Conservation (phyloP, 305 asterid genomes). For the Rubia balearica region DNA sequence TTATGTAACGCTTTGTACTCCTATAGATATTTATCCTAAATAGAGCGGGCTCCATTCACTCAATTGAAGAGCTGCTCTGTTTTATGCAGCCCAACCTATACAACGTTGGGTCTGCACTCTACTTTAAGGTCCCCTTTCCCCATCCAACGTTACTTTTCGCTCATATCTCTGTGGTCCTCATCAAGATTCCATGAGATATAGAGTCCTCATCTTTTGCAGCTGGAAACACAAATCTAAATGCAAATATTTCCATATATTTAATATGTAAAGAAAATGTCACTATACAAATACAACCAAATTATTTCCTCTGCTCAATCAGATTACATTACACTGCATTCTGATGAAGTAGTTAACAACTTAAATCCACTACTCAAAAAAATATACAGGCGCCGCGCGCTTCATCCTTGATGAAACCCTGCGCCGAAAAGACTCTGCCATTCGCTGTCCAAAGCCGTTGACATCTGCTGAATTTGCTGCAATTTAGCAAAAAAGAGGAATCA, state of each 20-base stretch:
- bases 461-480: slow-evolving; percentile 31
- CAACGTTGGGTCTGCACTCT: background rate
- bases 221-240: background rate
- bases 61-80: background rate
- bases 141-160: slow-evolving; percentile 9
- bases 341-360: background rate
- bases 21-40: background rate
- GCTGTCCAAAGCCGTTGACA: slow-evolving; percentile 19
- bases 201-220: slow-evolving; percentile 3
- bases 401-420: slow-evolving; percentile 20
- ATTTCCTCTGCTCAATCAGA: slow-evolving; percentile 9
- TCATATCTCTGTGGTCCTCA: background rate
- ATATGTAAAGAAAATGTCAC: background rate
- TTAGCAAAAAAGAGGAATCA: background rate
- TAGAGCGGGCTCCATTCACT: background rate
- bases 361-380: slow-evolving; percentile 1
- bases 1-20: no score
- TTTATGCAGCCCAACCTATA: no score
- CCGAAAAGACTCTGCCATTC: slow-evolving; percentile 26
- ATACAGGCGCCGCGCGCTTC: background rate
- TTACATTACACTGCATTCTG: slow-evolving; percentile 7
- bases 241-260: background rate
- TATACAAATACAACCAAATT: slow-evolving; percentile 13
- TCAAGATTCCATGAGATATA: background rate
- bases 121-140: slow-evolving; percentile 9